Percentiles rank a stretch among this genome's conserved stretches.
phyloP scores from a whole-genome alignment of 2,329 filamentous ascomycete species.

The Exophiala sp. region DNA sequence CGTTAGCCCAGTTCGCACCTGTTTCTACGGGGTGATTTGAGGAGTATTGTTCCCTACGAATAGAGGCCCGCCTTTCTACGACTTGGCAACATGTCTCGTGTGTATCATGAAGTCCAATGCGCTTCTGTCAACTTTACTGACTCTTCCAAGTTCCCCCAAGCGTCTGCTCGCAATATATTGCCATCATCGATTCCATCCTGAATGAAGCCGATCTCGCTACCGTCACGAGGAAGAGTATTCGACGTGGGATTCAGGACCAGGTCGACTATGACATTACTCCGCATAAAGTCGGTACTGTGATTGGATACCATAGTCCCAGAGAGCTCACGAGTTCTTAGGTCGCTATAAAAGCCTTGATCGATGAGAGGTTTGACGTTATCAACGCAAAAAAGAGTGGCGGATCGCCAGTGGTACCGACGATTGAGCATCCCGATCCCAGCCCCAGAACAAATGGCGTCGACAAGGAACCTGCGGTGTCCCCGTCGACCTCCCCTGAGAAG shows the following conservation, averaged over 20 bases:
- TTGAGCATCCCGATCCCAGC: constrained; percentile 22
- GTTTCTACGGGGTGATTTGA: not conserved
- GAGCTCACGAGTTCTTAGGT: constrained; percentile 41
- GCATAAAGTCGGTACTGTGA: constrained; percentile 52
- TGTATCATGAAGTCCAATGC: constrained; percentile 1
- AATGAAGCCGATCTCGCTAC: constrained; percentile 56
- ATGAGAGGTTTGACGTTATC: constrained; percentile 66
- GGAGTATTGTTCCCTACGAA: not conserved
- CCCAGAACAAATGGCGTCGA: constrained; percentile 35
- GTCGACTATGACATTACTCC: constrained; percentile 57
- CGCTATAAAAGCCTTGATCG: constrained; percentile 66
- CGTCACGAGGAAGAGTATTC: constrained; percentile 60
- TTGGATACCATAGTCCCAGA: not conserved
- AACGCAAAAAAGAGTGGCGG: constrained; percentile 45
- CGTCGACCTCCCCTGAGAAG: constrained; percentile 37
- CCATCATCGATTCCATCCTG: constrained; percentile 59
- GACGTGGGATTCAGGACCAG: constrained; percentile 55
- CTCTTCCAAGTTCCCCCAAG: constrained; percentile 43
- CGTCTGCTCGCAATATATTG: constrained; percentile 46
- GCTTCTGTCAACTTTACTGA: constrained; percentile 8
- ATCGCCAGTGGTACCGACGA: constrained; percentile 33
- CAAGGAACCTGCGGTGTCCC: constrained; percentile 25
- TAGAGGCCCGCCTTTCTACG: not conserved
- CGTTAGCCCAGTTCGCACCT: not conserved
- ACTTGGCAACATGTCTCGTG: constrained; percentile 20